Conservation (phyloP, 208 protist genomes). For the Leishmania arabica region DNA sequence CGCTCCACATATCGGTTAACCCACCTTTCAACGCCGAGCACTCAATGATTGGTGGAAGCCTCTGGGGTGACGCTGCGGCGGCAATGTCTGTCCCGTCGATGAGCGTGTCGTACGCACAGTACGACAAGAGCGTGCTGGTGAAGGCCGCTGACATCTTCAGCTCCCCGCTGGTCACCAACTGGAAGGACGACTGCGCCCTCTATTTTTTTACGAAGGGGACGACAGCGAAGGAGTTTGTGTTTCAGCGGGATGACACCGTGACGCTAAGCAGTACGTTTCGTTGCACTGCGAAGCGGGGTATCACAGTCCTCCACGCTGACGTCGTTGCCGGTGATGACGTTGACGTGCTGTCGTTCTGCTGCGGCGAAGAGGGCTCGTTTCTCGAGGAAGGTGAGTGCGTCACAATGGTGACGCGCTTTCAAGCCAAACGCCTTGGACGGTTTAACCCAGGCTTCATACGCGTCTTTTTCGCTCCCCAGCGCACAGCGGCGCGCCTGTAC, state of each 20-base stretch:
- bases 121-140: conserved; percentile 39
- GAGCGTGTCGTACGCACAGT: conserved; percentile 27
- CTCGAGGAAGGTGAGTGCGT: conserved; percentile 64
- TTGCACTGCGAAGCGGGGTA: conserved; percentile 44
- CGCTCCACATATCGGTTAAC: conserved; percentile 33
- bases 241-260: conserved; percentile 34
- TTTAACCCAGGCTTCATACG: conserved; percentile 56
- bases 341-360: conserved; percentile 36
- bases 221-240: conserved; percentile 26
- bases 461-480: conserved; percentile 41
- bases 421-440: conserved; percentile 24
- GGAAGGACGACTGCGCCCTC: conserved; percentile 43
- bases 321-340: conserved; percentile 40
- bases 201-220: conserved; percentile 37
- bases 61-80: conserved; percentile 12
- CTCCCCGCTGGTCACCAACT: conserved; percentile 25
- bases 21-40: conserved; percentile 42
- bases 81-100: conserved; percentile 26
- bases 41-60: conserved; percentile 19
- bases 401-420: conserved; percentile 47
- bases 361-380: conserved; percentile 35
- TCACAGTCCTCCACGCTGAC: conserved; percentile 49
- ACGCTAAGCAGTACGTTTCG: conserved; percentile 50
- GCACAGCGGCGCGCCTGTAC: conserved; percentile 31
- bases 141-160: conserved; percentile 32